These are phyloP conservation scores for Paramecium sonneborni DNA, from an alignment of 73 alveolate species.

Conservation along the genomic window DNA sequence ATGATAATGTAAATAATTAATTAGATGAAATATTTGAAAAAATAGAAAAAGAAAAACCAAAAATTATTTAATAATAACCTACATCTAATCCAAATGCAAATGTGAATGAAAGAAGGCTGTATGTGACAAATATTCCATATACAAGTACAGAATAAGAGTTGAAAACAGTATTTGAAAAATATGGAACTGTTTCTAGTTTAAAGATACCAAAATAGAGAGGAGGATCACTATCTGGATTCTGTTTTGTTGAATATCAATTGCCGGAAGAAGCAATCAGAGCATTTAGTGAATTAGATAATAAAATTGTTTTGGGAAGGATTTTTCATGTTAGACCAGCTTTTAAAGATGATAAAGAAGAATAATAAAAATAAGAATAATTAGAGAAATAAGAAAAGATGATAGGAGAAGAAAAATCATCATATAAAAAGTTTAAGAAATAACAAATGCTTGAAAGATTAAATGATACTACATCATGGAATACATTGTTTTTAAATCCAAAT, in stretches of 20 bases:
- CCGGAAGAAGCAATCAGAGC: conserved; percentile 95
- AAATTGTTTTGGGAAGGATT: conserved; percentile 89
- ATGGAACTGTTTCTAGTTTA: conserved; percentile 89
- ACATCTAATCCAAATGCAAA: neutral
- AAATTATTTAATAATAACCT: neutral
- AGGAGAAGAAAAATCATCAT: conserved; percentile 78
- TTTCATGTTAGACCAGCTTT: conserved; percentile 91
- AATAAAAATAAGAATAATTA: conserved; percentile 63
- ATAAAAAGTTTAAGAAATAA: conserved; percentile 80
- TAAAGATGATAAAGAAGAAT: conserved; percentile 70
- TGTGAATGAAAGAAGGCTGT: conserved; percentile 76
- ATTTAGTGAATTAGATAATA: conserved; percentile 90
- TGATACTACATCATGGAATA: conserved; percentile 95
- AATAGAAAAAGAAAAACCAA: neutral
- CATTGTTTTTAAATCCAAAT: conserved; percentile 92
- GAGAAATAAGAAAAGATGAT: conserved; percentile 65
- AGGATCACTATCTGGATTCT: conserved; percentile 90
- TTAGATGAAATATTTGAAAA: neutral
- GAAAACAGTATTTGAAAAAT: conserved; percentile 82
- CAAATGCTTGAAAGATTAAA: conserved; percentile 78
- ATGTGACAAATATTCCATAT: conserved; percentile 93
- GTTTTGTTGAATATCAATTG: conserved; percentile 86
- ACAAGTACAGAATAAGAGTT: conserved; percentile 91
- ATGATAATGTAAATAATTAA: neutral
- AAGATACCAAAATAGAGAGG: conserved; percentile 89